Base-by-base conservation (phyloP, 1,139 yeast genomes). In the Nadsonia commutata region DNA sequence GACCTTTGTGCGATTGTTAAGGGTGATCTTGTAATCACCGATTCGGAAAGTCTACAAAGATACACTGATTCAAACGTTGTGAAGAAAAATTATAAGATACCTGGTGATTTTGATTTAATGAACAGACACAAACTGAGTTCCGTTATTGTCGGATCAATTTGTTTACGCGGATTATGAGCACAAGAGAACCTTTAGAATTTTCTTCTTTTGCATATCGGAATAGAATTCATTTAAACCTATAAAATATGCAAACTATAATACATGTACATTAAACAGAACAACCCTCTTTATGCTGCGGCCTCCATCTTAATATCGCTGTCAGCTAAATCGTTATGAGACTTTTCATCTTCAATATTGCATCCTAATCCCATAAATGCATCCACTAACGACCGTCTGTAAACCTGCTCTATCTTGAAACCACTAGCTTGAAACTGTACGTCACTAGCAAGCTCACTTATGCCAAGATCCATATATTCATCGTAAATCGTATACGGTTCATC, bases 281-380 rank as follows among this genome's bases (percentile, higher is more conserved):
- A 21, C 27, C 37, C n/a, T 11, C n/a, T n/a, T n/a, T 31, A 42
- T 33, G 23, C 5, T 20, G 33, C 39, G 22, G 36, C 20, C 23
- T 42, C 44, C 19, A 33, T 40, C 41, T 42, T 42, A 18, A 38
- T 37, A 11, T 37, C 37, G 13, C 7, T 23, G 22, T 31, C 27
- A 36, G 31, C 41, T 9, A n/a, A 27, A 11, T 20, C 16, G 16
- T 37, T 38, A 20, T 44, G 40, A 38, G 41, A 48, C 56, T 80
- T 78, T 54, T 86, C 96, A 46, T 67, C 68, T 44, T 76, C 79
- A 38, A 90, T 72, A 47, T 79, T 70, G 59, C 95, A 85, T 18
- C 85, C 90, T 47, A 90, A 66, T 0, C 97, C 96, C 65, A 79
- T 75, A 54, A 88, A 88, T 9, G 97, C 96, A 52, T 82, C 93